Conservation (phyloP, 2,329 filamentous ascomycete species). For the Emmonsia crescens region DNA sequence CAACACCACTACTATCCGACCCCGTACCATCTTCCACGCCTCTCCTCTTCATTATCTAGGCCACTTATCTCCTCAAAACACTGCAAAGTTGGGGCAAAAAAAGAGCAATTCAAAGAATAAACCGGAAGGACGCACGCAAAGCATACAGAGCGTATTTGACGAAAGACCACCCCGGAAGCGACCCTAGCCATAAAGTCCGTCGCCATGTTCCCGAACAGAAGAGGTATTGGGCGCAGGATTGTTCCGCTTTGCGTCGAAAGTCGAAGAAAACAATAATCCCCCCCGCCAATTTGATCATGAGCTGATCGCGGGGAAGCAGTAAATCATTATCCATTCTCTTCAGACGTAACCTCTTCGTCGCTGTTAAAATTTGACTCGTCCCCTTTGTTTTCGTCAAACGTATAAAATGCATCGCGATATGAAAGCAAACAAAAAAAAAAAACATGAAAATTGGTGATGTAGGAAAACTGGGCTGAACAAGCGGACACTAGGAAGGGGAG, state of each 20-base stretch:
- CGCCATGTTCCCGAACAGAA: slow-evolving; percentile 24
- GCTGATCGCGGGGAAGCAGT: slow-evolving; percentile 17
- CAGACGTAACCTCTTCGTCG: not conserved
- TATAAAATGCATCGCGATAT: slow-evolving; percentile 12
- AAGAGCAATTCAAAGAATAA: not conserved
- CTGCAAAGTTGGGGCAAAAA: not conserved
- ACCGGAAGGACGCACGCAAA: slow-evolving; percentile 5
- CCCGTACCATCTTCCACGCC: not conserved
- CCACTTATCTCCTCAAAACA: not conserved
- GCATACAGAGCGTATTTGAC: slow-evolving; percentile 24
- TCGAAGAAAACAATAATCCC: not conserved
- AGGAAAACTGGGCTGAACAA: slow-evolving; percentile 8
- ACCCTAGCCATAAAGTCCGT: slow-evolving; percentile 36
- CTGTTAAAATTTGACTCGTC: slow-evolving; percentile 1
- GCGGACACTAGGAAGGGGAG: slow-evolving; percentile 8
- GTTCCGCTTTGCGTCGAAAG: slow-evolving; percentile 20
- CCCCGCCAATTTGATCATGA: not conserved
- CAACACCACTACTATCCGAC: not conserved
- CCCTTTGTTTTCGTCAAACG: slow-evolving; percentile 12
- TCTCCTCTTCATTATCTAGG: not conserved
- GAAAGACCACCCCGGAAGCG: slow-evolving; percentile 38
- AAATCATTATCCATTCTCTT: slow-evolving; percentile 1
- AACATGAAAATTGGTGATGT: slow-evolving; percentile 4
- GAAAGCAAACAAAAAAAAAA: slow-evolving; percentile 9
- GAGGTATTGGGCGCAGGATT: not conserved